Evolutionary conservation across 352 stramenopile genomes (phyloP), one percentile per base, ranked within the genome.

Genomic region (Globisporangium lucens): DNA sequence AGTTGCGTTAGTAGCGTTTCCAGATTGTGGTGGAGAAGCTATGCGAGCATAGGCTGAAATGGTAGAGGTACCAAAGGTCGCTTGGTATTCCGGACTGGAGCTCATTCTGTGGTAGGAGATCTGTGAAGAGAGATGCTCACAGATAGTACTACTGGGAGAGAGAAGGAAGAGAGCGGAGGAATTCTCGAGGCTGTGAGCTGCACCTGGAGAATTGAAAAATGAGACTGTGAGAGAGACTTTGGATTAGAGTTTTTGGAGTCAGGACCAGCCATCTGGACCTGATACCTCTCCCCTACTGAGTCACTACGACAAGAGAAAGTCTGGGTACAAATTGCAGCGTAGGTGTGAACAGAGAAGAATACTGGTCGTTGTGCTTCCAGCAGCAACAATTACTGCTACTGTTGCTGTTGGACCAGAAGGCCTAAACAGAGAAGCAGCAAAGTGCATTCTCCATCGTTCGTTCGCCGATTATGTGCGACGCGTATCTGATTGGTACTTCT

Each of bases 271-370:
- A 20, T 20, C 38, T 46, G 36, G 17, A 51, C 1, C 15, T 51
- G 43, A 51, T 51, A 51, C 43, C 43, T 51, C 41, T 4, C 15
- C 12, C 15, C 15, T 64, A 20, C 41, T 64, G 7, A 64, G 59
- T 64, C 59, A 64, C n/a, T 64, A 56, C 17, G 41, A 12, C 7
- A 49, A 38, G 56, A 22, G 24, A 33, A 38, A 33, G n/a, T 13
- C 9, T 61, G 56, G 56, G 56, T 61, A 49, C 56, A 61, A 33
- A 30, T 22, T 9, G 49, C 22, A 56, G 22, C 4, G 17, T 24
- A 51, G 17, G 17, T 47, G 15, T 49, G 43, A 12, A 24, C 43
- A 51, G 17, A 24, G 10, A 51, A 12, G 24, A 24, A 24, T 24
- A 24, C 5, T 51, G 9, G 7, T 8, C 10, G 0, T 46, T 13